Evolutionary conservation across 2,329 filamentous ascomycete species (phyloP).

Genomic region (Acephala macrosclerotiorum): DNA sequence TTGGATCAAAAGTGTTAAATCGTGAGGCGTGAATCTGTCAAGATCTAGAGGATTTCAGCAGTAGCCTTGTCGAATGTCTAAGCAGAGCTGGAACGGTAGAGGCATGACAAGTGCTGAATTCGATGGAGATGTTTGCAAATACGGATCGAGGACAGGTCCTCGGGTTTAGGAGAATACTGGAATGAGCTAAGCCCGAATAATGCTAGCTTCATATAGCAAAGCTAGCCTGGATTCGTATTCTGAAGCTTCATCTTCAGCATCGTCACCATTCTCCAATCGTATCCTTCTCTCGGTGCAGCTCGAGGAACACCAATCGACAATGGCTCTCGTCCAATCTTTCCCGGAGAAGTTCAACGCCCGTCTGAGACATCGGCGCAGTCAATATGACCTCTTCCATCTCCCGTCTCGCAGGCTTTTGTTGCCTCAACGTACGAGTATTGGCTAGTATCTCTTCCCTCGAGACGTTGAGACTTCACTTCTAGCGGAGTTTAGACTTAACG

Average conservation of each 20-base stretch:
- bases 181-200: background rate
- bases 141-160: too few relatives aligned
- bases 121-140: too few relatives aligned
- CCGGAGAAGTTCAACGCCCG: background rate
- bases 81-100: too few relatives aligned
- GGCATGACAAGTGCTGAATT: too few relatives aligned
- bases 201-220: background rate
- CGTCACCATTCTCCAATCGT: background rate
- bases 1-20: too few relatives aligned
- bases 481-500: background rate
- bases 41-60: too few relatives aligned
- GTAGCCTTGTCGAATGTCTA: too few relatives aligned
- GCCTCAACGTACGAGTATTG: background rate
- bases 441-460: background rate
- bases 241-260: background rate
- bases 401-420: background rate
- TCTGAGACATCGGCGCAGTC: background rate
- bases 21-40: too few relatives aligned
- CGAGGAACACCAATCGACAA: background rate
- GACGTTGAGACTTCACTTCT: background rate
- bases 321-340: background rate
- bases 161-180: background rate
- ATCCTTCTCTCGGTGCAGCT: background rate
- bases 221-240: background rate
- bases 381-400: background rate